Base-by-base conservation (phyloP, 1,284 basidiomycete genomes). In the Leccinum subrobustum region DNA sequence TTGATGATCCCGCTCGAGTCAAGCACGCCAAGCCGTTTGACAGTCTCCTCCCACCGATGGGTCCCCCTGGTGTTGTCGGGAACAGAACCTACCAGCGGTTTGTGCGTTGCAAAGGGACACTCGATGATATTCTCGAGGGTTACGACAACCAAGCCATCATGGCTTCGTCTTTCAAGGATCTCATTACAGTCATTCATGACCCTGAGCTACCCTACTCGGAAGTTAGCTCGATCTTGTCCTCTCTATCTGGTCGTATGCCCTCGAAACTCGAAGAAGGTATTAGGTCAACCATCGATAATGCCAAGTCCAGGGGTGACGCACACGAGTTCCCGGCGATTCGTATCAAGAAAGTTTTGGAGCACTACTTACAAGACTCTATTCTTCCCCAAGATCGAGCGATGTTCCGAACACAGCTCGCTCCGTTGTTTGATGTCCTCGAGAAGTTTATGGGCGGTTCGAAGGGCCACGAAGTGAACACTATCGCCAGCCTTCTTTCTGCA, bases 1-100 rank as follows among this genome's bases (percentile, higher is more conserved):
- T 99, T 60, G 97, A 99, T 73, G 96, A 99, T 75, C 97, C 97
- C 39, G 86, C 89, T 68, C 95, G 95, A 65, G 97, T 99, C 71
- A 97, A 95, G 76, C 96, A 98, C 70, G 97, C 97, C 63, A 98
- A 96, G 79, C 96, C 96, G 1, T 99, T 98, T 76, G 94, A 96
- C 70, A 95, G 95, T 56, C 90, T 95, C 58, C 86, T 99, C 29
- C 93, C 95, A 18, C 70, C 84, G 12, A 89, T 94, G 83, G 95
- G 96, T 60, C 79, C 87, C 6, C 51, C 51, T 52, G 27, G 51
- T 20, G 51, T 98, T 65, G 79, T 92, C 65, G 96, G 96, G 57
- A 92, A 84, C 79, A 98, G 96, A 79, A 86, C 95, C 42, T 89
- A 98, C 75, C 97, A 99, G 76, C 88, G 87, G 62, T 88, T 95